Evolutionary conservation across 2,329 filamentous ascomycete genomes (phyloP), one percentile per base, ranked within the genome.

Genomic region (Metarhizium anisopliae): DNA sequence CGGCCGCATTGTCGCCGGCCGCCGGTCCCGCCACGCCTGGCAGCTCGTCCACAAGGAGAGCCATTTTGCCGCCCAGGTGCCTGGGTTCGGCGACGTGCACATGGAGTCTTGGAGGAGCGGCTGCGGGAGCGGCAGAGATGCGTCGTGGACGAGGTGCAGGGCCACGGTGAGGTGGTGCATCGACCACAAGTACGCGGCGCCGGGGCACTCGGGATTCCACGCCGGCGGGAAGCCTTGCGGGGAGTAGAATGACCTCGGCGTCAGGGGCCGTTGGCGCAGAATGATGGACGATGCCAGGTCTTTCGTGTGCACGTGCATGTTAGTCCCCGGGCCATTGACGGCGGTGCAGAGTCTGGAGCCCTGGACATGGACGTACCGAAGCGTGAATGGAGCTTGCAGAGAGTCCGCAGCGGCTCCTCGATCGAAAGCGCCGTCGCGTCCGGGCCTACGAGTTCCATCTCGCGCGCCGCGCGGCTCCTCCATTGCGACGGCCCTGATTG

Each of bases 11-110:
- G 57, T 50, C 2, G 59, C 32, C 0, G 61, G 56, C 3, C 59
- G 56, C 4, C 40, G 51, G 4, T 59, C 58, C 20, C 59, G 61
- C 61, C 61, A 61, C 14, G 55, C 36, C 30, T 62, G 61, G 29
- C 55, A 60, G 40, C 54, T 54, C 14, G 55, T 52, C 59, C 58
- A 62, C 18, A 62, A 42, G 4, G 53, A 52, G 6, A 57, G 57
- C 61, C 61, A 61, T 6, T 54, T 50, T 1, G 55, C 38, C 14
- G 57, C 2, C 51, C 51, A 25, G 25, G 25, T 25, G 25, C 25
- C 1, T 25, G 25, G 3, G 25, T 25, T 1, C 4, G 25, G 25
- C 3, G 25, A 3, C 25, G 25, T 25, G 25, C 25, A 25, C 25
- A 25, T 25, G 25, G 42, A 29, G 40, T 47, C 50, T 47, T 49